Evolutionary conservation across 2,329 filamentous ascomycete species (phyloP), one percentile per base, ranked within the genome.

Genomic region (Epichloe elymi): DNA sequence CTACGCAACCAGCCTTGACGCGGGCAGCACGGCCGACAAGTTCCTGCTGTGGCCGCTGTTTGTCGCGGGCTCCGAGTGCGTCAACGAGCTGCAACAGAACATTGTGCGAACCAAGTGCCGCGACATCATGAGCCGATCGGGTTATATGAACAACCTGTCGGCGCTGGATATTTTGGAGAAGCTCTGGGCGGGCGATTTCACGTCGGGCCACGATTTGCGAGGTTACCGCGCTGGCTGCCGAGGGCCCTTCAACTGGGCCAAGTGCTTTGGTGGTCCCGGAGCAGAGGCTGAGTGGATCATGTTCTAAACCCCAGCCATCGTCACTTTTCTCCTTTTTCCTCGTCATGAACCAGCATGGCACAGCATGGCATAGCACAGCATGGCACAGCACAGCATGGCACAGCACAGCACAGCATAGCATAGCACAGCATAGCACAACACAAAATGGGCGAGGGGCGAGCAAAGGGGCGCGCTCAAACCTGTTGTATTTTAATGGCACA

Each of bases 31-130:
- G 46, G 83, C 85, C 38, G 85, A 95, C 67, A 94, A 95, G 63
- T 95, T 95, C 64, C 71, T 96, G 10, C 79, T 96, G 8, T 96
- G 90, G 91, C 90, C 91, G 3, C 76, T 96, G 3, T 95, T 96
- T 64, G 85, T 96, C 49, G 83, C 85, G 1, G 90, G 90, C 19
- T 89, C 87, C 20, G 91, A 96, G 70, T 95, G 88, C 60, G 84
- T 93, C 55, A 85, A 88, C 57, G 81, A 86, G 60, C 73, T 82
- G 48, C 86, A 95, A 61, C 85, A 90, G 56, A 79, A 80, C 52
- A 80, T 90, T 53, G 85, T 96, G 49, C 81, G 89, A 49, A 76
- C 80, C 57, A 84, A 89, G 59, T 95, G 88, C 68, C 76, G 83
- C 43, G 88, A 91, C 62, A 91, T 96, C 57, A 89, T 91, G 74